Conservation (phyloP, 768 basidiomycete genomes). For the Hericium erinaceus region DNA sequence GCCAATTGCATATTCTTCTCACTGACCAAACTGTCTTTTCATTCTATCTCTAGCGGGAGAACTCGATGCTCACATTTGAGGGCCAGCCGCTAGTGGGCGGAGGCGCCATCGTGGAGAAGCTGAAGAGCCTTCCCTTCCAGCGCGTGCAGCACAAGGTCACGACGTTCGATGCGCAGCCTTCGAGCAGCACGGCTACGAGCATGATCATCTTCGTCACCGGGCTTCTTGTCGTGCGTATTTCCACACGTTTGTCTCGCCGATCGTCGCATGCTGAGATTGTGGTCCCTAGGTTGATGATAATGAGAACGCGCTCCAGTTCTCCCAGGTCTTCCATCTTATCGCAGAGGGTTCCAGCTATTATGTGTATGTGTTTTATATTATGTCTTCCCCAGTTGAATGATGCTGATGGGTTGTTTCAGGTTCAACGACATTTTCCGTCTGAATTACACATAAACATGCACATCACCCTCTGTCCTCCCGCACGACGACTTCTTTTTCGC, state of each 20-base stretch:
- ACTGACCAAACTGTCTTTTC: background rate
- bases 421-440: conserved; percentile 90
- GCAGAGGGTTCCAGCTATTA: conserved; percentile 69
- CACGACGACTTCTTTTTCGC: background rate
- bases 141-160: conserved; percentile 74
- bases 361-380: conserved; percentile 48
- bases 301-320: conserved; percentile 76
- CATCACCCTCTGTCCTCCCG: background rate
- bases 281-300: conserved; percentile 66
- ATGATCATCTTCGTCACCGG: conserved; percentile 88
- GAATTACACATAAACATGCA: conserved; percentile 41
- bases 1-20: conserved; percentile 17
- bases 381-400: background rate
- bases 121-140: conserved; percentile 70
- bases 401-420: conserved; percentile 26
- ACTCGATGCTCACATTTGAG: conserved; percentile 87
- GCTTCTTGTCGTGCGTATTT: conserved; percentile 49
- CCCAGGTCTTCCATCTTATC: conserved; percentile 88
- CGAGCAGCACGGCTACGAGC: conserved; percentile 38
- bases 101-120: conserved; percentile 55
- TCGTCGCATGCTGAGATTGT: too few species aligned
- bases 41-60: conserved; percentile 45
- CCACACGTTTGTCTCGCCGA: background rate
- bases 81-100: conserved; percentile 46
- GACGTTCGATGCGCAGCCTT: conserved; percentile 86